phyloP scores from a whole-genome alignment of 1,284 basidiomycete species.

The Sutorius eximius region DNA sequence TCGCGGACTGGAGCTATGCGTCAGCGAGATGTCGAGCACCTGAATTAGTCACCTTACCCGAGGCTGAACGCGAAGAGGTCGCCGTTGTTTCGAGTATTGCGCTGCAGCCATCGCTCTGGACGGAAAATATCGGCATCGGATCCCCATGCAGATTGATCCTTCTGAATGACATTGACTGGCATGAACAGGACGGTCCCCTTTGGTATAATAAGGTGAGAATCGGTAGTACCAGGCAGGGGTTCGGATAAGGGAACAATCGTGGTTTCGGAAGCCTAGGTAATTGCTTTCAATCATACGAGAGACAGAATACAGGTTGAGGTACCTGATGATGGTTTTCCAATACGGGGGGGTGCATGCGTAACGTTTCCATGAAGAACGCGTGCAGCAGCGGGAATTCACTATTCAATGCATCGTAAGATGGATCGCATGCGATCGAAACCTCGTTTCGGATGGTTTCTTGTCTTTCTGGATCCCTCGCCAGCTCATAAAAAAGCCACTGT shows the following conservation, averaged over 20 bases:
- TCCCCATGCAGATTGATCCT: constrained; percentile 54
- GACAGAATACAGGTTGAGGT: background rate
- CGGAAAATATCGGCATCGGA: constrained; percentile 54
- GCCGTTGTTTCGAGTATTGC: constrained; percentile 35
- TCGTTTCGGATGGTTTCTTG: constrained; percentile 54
- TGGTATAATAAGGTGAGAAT: constrained; percentile 46
- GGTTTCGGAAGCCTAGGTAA: constrained; percentile 45
- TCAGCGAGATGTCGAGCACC: constrained; percentile 6
- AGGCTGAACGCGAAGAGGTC: constrained; percentile 57
- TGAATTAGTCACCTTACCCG: constrained; percentile 40
- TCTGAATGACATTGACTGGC: constrained; percentile 59
- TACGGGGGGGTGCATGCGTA: constrained; percentile 59
- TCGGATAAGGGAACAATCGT: constrained; percentile 49
- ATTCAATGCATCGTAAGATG: constrained; percentile 51
- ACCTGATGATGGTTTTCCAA: constrained; percentile 62
- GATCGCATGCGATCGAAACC: constrained; percentile 41
- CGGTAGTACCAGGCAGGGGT: constrained; percentile 44
- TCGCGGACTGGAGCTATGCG: constrained; percentile 43
- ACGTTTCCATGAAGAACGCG: constrained; percentile 54
- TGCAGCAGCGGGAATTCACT: constrained; percentile 51
- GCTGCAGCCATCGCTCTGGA: constrained; percentile 57
- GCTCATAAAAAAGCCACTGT: constrained; percentile 60
- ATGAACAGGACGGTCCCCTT: constrained; percentile 55
- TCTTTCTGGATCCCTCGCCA: constrained; percentile 45
- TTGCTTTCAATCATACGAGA: constrained; percentile 2